Evolutionary conservation across 2,329 filamentous ascomycete species (phyloP), one percentile per base, ranked within the genome.

Genomic region (Sporothrix sp.): DNA sequence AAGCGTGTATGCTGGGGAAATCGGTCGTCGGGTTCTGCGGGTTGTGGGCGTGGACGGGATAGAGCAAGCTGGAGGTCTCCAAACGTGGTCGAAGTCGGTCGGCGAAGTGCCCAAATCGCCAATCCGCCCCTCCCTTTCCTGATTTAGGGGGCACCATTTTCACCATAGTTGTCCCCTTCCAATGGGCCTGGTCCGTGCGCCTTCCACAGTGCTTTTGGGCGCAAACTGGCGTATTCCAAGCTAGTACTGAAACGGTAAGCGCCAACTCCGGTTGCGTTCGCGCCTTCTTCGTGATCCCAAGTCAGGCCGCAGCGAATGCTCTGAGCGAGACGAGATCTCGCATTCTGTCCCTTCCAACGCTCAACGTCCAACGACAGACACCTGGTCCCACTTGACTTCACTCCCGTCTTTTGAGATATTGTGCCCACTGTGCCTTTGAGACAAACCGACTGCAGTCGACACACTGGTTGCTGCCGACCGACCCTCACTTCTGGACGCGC

Each of bases 81-180:
- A 7, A 32, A 25, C 8, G 36, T 45, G 30, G 38, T 11, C 43
- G 35, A 52, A 47, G 38, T 11, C 43, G 42, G 44, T 46, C 44
- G 42, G n/a, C 28, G 40, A 50, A 40, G 37, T 42, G 38, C 33
- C 47, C 51, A 54, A 51, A 45, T 42, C 44, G 49, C 50, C 45
- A 52, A 54, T 54, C 44, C 48, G 38, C 55, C 50, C 48, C 50
- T 51, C 50, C 53, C 48, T 51, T 51, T n/a, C n/a, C n/a, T n/a
- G n/a, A n/a, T n/a, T 50, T 46, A 50, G 37, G 50, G 39, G 55
- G 35, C 38, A 52, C 51, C 54, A 51, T 58, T 59, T 57, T 52
- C 52, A 50, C 44, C 51, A 44, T 55, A 57, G 48, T 56, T 57
- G 56, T 57, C 56, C 56, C 54, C 48, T 57, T 57, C 53, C 30